Percentiles rank a stretch among this genome's conserved stretches.
These are phyloP conservation scores for Silene coronaria DNA, from an alignment of 179 eudicot species.

Conservation along the genomic window DNA sequence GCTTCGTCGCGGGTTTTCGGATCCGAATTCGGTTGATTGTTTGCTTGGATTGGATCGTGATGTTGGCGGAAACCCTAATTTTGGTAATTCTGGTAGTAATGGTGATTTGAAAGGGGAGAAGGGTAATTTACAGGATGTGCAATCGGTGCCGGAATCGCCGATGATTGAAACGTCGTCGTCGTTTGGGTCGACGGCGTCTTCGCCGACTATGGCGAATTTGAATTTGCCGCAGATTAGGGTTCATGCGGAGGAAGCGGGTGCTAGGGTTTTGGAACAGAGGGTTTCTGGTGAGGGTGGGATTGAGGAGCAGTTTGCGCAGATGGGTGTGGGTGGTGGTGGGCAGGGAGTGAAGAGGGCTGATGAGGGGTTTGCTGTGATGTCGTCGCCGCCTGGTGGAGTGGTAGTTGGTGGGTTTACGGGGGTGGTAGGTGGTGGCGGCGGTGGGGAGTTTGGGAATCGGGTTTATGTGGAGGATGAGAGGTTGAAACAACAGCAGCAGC, in stretches of 20 bases:
- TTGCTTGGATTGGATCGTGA: slow-evolving; percentile 58
- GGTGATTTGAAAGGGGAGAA: slow-evolving; percentile 15
- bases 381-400: slow-evolving; percentile 29
- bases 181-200: slow-evolving; percentile 65
- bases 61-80: slow-evolving; percentile 7
- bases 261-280: slow-evolving; percentile 19
- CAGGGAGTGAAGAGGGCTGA: slow-evolving; percentile 29
- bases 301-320: slow-evolving; percentile 15
- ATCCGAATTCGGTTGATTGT: slow-evolving; percentile 55
- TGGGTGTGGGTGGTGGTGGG: slow-evolving; percentile 17
- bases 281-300: slow-evolving; percentile 25
- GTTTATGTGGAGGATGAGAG: slow-evolving; percentile 62
- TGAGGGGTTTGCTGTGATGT: slow-evolving; percentile 33
- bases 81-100: slow-evolving; percentile 23
- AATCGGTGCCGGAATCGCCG: slow-evolving; percentile 77
- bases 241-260: slow-evolving; percentile 45
- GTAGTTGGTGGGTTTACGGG: slow-evolving; percentile 23
- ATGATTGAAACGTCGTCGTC: slow-evolving; percentile 58
- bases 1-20: slow-evolving; percentile 44
- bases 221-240: slow-evolving; percentile 55
- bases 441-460: slow-evolving; percentile 41
- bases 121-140: slow-evolving; percentile 45
- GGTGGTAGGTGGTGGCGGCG: slow-evolving; percentile 1
- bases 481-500: slow-evolving; percentile 29
- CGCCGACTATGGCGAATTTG: slow-evolving; percentile 55